These are phyloP conservation scores for Umbelopsis ramanniana DNA, from an alignment of 192 early-diverging fungal species.

Conservation along the genomic window DNA sequence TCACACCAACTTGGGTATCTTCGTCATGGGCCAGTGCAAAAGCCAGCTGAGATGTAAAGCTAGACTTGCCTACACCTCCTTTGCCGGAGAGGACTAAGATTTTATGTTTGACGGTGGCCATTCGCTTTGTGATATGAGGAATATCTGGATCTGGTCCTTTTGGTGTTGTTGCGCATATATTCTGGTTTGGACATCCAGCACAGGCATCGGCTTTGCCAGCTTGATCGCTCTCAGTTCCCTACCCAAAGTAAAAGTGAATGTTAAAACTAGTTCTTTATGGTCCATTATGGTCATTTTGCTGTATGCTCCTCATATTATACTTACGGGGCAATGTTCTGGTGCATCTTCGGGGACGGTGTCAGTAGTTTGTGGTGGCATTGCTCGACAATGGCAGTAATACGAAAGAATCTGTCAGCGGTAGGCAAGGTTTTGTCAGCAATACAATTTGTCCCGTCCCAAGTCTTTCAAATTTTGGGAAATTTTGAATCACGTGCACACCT, in stretches of 20 bases:
- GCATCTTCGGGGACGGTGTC: conserved; percentile 57
- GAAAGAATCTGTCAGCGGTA: conserved; percentile 13
- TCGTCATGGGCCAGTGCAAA: conserved; percentile 75
- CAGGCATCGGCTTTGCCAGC: conserved; percentile 79
- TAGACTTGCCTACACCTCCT: conserved; percentile 97
- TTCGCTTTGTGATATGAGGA: conserved; percentile 64
- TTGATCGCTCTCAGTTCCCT: conserved; percentile 71
- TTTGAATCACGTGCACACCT: too few species aligned
- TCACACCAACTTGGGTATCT: conserved; percentile 73
- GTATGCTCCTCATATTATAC: neutral
- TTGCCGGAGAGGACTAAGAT: conserved; percentile 97
- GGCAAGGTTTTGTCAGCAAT: too few species aligned
- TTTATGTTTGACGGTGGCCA: conserved; percentile 77
- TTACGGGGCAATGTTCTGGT: conserved; percentile 75
- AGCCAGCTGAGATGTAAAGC: conserved; percentile 88
- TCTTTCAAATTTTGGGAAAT: too few species aligned
- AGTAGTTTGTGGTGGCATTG: conserved; percentile 15
- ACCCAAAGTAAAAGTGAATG: neutral
- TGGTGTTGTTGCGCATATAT: conserved; percentile 73
- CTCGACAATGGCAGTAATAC: neutral
- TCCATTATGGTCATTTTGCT: neutral
- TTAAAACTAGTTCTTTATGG: neutral
- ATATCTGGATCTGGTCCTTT: conserved; percentile 85
- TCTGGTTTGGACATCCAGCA: conserved; percentile 83
- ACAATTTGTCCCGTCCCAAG: too few species aligned